These are phyloP conservation scores for Calonectria honghensis DNA, from an alignment of 2,329 filamentous ascomycete species.

Conservation along the genomic window DNA sequence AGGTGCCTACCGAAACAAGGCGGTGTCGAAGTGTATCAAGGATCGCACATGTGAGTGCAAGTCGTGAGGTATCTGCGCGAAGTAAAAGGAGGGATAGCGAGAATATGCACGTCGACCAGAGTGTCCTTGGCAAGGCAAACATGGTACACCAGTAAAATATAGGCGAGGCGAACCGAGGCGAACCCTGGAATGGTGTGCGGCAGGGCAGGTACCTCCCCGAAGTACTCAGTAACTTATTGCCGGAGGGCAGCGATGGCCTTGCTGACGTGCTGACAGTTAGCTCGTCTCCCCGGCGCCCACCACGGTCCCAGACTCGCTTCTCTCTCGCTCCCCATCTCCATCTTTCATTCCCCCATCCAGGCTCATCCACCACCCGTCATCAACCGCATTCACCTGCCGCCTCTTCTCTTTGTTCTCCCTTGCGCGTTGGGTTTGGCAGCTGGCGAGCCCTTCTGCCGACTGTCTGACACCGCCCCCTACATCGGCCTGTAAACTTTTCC, in stretches of 20 bases:
- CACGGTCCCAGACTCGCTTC: conserved; percentile 26
- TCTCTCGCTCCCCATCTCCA: conserved; percentile 40
- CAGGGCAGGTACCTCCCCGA: conserved; percentile 27
- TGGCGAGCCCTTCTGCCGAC: conserved; percentile 43
- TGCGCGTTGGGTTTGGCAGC: conserved; percentile 43
- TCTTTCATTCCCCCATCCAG: conserved; percentile 34
- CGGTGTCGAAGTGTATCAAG: background rate
- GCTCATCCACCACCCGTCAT: conserved; percentile 38
- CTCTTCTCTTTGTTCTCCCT: conserved; percentile 42
- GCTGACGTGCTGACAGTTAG: conserved; percentile 52
- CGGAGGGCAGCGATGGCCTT: conserved; percentile 36
- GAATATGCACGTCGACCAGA: conserved; percentile 21
- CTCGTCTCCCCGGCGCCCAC: conserved; percentile 46
- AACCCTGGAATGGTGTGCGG: conserved; percentile 25
- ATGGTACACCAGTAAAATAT: background rate
- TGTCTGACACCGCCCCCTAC: conserved; percentile 42
- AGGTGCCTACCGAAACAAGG: background rate
- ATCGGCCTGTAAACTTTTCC: conserved; percentile 46
- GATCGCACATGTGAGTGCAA: background rate
- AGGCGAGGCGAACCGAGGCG: conserved; percentile 1
- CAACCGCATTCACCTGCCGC: conserved; percentile 41
- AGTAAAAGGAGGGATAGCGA: background rate
- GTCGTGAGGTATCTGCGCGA: background rate
- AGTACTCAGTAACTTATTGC: conserved; percentile 9
- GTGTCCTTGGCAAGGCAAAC: background rate